A percentile compares a stretch with the other conserved stretches of the same genome.
Evolutionary conservation across 169 alveolate genomes (phyloP).

Genomic region (Plasmodium sp.): DNA sequence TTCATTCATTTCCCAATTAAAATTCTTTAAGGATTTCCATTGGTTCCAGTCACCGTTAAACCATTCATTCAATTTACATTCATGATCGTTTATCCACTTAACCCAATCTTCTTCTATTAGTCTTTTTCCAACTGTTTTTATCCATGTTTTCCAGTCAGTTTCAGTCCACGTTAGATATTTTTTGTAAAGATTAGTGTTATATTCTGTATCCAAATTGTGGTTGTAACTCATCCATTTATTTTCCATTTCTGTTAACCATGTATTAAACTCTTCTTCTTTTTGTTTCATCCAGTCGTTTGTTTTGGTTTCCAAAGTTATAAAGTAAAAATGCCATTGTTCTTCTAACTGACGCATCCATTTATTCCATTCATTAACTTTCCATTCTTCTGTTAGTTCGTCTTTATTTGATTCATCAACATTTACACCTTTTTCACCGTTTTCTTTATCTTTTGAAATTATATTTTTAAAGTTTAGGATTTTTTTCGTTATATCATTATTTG

Average conservation of each 20-base stretch:
- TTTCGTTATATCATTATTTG: neutral
- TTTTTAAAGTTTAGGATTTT: neutral
- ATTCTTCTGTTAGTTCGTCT: neutral
- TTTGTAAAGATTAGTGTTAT: neutral
- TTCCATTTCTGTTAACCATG: neutral
- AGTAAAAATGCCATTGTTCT: neutral
- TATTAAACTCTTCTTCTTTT: neutral
- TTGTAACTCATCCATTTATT: neutral
- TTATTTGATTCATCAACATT: neutral
- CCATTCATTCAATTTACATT: neutral
- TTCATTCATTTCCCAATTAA: neutral
- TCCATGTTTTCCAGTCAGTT: neutral
- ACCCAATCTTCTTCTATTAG: neutral
- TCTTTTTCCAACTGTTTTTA: neutral
- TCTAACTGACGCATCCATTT: neutral
- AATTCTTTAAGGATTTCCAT: neutral
- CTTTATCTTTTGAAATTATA: neutral
- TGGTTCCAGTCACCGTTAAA: neutral
- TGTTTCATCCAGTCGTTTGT: neutral
- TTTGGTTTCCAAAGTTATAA: neutral
- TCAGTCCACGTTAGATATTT: neutral
- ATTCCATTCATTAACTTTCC: constrained; percentile 10
- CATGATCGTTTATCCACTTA: neutral
- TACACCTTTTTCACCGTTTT: neutral
- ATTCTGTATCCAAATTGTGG: neutral